Percentiles rank a stretch among this genome's conserved stretches.
phyloP scores from a whole-genome alignment of 345 rosid species.

The Sonneratia alba region DNA sequence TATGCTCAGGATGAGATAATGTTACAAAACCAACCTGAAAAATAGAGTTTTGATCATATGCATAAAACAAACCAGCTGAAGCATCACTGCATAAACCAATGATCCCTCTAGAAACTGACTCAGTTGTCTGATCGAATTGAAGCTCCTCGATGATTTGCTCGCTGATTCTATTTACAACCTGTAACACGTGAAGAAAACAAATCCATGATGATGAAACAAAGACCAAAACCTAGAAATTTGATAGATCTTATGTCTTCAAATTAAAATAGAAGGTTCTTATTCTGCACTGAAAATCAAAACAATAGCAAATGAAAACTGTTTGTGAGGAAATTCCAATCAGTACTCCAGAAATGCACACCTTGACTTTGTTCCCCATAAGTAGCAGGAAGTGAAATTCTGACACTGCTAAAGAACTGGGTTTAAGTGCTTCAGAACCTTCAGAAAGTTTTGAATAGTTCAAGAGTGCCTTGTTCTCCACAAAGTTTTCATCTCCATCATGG shows the following conservation, averaged over 20 bases:
- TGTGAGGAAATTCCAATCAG: not conserved
- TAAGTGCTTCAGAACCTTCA: slow-evolving; percentile 59
- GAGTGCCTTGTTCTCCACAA: slow-evolving; percentile 97
- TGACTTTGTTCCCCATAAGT: slow-evolving; percentile 87
- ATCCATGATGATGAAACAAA: not conserved
- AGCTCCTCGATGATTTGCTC: slow-evolving; percentile 98
- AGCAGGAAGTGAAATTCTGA: slow-evolving; percentile 95
- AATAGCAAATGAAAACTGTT: not conserved
- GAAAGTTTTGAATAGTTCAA: slow-evolving; percentile 66
- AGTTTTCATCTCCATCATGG: slow-evolving; percentile 85
- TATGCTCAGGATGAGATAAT: not conserved
- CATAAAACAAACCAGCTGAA: slow-evolving; percentile 94
- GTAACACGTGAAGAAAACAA: slow-evolving; percentile 15
- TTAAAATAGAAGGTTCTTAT: not conserved
- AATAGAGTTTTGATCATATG: slow-evolving; percentile 88
- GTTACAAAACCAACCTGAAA: slow-evolving; percentile 54
- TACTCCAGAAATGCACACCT: slow-evolving; percentile 46
- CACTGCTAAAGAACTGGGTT: slow-evolving; percentile 86
- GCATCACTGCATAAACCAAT: slow-evolving; percentile 97
- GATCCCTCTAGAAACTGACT: slow-evolving; percentile 75
- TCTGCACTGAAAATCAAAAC: not conserved
- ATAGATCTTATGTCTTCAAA: not conserved
- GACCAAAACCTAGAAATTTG: not conserved
- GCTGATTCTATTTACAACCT: slow-evolving; percentile 96
- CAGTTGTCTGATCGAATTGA: slow-evolving; percentile 84